Evolutionary conservation across 1,139 yeast genomes (phyloP).

Genomic region (Kodamaea ohmeri): DNA sequence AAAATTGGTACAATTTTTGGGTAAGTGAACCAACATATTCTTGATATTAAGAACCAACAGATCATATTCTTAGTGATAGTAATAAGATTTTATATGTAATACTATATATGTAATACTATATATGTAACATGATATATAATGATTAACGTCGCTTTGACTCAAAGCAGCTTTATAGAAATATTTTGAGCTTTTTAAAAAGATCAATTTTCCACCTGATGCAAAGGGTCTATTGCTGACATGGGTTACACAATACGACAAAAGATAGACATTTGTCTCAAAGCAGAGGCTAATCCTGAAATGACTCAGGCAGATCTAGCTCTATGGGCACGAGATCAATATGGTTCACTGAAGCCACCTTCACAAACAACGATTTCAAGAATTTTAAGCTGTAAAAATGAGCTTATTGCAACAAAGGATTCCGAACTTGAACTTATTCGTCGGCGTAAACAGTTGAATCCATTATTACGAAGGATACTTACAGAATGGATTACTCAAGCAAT

Average conservation of each 20-base stretch:
- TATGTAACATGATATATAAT: too few species aligned
- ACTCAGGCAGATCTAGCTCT: constrained; percentile 64
- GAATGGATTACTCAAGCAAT: constrained; percentile 70
- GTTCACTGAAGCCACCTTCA: constrained; percentile 53
- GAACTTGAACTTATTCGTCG: constrained; percentile 55
- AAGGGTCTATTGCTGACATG: constrained; percentile 25
- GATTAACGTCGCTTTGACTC: too few species aligned
- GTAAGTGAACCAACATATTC: too few species aligned
- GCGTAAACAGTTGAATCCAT: constrained; percentile 54
- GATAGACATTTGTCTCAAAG: constrained; percentile 64
- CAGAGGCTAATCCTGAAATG: constrained; percentile 65
- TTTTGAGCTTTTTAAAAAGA: too few species aligned
- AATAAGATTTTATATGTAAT: too few species aligned
- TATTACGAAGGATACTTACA: constrained; percentile 54
- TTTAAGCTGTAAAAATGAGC: constrained; percentile 54
- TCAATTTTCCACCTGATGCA: constrained; percentile 1
- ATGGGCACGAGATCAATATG: constrained; percentile 61
- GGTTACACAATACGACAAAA: constrained; percentile 63
- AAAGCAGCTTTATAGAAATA: too few species aligned
- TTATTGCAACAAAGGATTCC: constrained; percentile 56
- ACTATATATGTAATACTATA: too few species aligned
- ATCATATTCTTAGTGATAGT: too few species aligned
- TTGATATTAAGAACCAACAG: too few species aligned
- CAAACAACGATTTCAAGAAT: constrained; percentile 68
- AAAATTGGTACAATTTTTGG: constrained; percentile 40